These are phyloP conservation scores for Plasmodium cynomolgi DNA, from an alignment of 169 alveolate species.

Conservation along the genomic window DNA sequence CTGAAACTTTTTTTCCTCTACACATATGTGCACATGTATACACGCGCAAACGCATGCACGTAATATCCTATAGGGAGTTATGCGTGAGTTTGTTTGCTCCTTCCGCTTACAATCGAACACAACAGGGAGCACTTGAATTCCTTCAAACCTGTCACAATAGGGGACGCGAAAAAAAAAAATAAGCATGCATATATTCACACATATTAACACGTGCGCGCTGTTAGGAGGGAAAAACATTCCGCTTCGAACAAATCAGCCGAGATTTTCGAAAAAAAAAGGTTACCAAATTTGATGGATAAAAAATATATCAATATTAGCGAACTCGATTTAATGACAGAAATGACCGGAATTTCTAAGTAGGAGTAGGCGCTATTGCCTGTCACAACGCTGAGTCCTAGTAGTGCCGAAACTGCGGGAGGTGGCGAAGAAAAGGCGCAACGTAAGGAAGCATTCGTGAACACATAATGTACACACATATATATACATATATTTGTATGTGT, in stretches of 20 bases:
- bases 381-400: conserved; percentile 22
- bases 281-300: conserved; percentile 46
- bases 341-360: conserved; percentile 37
- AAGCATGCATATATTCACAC: neutral
- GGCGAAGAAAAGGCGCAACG: neutral
- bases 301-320: conserved; percentile 42
- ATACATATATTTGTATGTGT: neutral
- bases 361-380: conserved; percentile 50
- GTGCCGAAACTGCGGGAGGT: conserved; percentile 21
- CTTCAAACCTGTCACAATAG: conserved; percentile 40
- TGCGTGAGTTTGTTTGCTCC: neutral
- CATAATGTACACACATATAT: neutral
- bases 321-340: conserved; percentile 55
- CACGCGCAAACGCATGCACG: neutral
- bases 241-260: neutral
- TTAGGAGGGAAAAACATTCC: neutral
- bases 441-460: neutral
- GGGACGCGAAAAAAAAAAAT: neutral
- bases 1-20: neutral
- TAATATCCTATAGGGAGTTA: neutral
- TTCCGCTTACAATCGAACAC: conserved; percentile 31
- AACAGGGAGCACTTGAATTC: conserved; percentile 34
- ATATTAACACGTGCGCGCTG: neutral
- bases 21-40: neutral
- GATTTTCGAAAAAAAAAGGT: neutral